Base-by-base conservation (phyloP, 495 filamentous ascomycete genomes). In the Talaromyces adpressus region DNA sequence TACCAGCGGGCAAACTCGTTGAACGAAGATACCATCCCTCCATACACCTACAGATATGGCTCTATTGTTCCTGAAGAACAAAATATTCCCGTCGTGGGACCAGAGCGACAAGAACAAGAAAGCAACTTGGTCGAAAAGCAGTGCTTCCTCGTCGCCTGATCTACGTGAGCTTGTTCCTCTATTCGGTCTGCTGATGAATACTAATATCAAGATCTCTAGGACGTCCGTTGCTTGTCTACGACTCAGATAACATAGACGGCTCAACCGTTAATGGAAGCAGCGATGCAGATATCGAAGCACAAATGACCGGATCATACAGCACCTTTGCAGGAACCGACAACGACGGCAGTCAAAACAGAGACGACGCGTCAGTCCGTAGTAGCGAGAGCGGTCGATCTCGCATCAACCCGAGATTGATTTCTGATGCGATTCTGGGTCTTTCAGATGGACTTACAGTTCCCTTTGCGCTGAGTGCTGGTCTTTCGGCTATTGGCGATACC, bases 361-460 rank as follows among this genome's bases (percentile, higher is more conserved):
- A 70, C 16, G 73, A 71, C 47, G 39, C 25, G 4, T 57, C 60
- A 32, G 34, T 41, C 12, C 30, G 68, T n/a, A 65, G 32, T 25
- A 75, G 68, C 61, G 67, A 63, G 59, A 68, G 64, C 66, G 73
- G 71, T 0, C 77, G 78, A 16, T 71, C 71, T 22, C 73, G 77
- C 41, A 76, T 82, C 59, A 74, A 82, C 68, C 75, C 82, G 6
- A 73, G 81, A n/a, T 79, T 84, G 45, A 73, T 85, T 22, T 83
- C 82, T 0, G 81, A 85, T 66, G 68, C 77, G 23, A 85, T 82
- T 62, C 80, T 85, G 45, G 86, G 86, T 4, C 81, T 89, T 59
- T 81, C 84, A 0, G 85, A 89, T 66, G 86, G 86, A 30, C 74
- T 89, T 57, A 88, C 84, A 2, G 86, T 88, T 6, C 85, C 86